These are phyloP conservation scores for Candida corydali DNA, from an alignment of 805 yeast species.

Conservation along the genomic window DNA sequence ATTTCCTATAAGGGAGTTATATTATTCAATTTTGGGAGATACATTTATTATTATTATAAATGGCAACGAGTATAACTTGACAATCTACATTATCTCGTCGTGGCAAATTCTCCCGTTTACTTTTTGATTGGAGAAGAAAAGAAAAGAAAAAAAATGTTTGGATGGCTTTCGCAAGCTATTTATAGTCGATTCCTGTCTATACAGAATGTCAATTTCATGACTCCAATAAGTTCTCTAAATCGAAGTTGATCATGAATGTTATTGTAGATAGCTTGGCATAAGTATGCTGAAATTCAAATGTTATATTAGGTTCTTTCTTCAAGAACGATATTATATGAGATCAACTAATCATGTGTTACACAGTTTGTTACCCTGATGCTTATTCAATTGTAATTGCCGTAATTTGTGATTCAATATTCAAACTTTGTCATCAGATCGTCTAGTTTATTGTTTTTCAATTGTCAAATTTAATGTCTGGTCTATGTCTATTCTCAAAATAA, in stretches of 20 bases:
- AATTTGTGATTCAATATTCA: background rate
- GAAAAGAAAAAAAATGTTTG: conserved; percentile 5
- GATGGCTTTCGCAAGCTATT: conserved; percentile 1
- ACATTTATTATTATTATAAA: conserved; percentile 29
- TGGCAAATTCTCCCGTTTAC: conserved; percentile 62
- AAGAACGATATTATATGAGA: too few species aligned
- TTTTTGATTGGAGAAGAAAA: conserved; percentile 49
- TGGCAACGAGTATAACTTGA: conserved; percentile 68
- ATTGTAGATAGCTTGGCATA: too few species aligned
- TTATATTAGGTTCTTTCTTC: background rate
- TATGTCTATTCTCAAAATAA: conserved; percentile 68
- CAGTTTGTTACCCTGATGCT: too few species aligned
- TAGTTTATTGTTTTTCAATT: too few species aligned
- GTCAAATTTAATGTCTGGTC: conserved; percentile 17
- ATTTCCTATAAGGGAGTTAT: conserved; percentile 55
- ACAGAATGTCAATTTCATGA: too few species aligned
- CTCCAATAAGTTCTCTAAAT: too few species aligned
- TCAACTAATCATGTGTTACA: too few species aligned
- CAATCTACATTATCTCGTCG: conserved; percentile 57
- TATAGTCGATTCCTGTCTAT: too few species aligned
- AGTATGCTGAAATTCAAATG: too few species aligned
- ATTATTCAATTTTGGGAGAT: conserved; percentile 47
- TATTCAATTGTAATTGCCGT: too few species aligned
- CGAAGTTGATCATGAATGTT: too few species aligned
- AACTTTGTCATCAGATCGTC: background rate